These are phyloP conservation scores for Cornus florida DNA, from an alignment of 148 eudicot species.

Conservation along the genomic window DNA sequence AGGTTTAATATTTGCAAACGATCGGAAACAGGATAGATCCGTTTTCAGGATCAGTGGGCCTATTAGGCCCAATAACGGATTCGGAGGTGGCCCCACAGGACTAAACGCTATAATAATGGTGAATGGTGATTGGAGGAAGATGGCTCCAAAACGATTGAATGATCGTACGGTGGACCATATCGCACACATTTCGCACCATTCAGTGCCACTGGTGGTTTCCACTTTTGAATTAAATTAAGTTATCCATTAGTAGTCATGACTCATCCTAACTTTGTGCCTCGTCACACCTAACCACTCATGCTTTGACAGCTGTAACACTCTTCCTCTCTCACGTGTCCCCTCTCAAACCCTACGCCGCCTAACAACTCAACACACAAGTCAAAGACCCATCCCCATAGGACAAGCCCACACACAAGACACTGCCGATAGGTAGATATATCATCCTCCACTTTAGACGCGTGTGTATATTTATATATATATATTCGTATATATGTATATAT, in stretches of 20 bases:
- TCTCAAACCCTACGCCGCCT: constrained; percentile 25
- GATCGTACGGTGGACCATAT: neutral
- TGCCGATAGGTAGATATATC: neutral
- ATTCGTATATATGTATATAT: too few relatives aligned
- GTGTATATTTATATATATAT: too few relatives aligned
- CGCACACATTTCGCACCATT: neutral
- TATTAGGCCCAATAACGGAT: too few relatives aligned
- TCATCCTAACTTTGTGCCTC: constrained; percentile 12
- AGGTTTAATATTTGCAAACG: too few relatives aligned
- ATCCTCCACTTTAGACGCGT: neutral
- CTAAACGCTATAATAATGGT: too few relatives aligned
- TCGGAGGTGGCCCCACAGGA: too few relatives aligned
- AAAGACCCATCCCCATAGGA: neutral
- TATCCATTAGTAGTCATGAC: constrained; percentile 1
- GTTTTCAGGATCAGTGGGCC: too few relatives aligned
- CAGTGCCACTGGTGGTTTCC: neutral
- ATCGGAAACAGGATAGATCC: too few relatives aligned
- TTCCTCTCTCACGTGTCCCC: constrained; percentile 38
- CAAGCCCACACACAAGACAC: neutral
- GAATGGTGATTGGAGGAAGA: neutral
- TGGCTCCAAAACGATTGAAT: neutral
- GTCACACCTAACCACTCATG: constrained; percentile 36
- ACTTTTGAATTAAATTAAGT: neutral
- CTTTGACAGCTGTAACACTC: constrained; percentile 34
- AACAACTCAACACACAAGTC: neutral